Evolutionary conservation across 768 basidiomycete species (phyloP).

Genomic region (Erythrobasidium yunnanense): DNA sequence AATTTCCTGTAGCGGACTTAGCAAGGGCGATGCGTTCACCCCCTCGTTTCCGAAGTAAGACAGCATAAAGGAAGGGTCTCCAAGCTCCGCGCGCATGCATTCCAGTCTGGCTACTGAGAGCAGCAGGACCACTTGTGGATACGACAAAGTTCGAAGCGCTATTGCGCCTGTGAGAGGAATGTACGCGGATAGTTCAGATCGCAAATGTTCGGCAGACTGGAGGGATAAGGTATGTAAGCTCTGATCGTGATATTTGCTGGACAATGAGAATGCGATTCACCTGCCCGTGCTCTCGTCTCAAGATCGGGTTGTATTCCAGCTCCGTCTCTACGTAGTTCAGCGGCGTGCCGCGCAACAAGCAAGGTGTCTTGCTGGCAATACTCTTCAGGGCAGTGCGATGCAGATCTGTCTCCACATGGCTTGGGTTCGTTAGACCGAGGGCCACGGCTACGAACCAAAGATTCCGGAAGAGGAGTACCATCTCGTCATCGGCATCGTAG

Average conservation of each 20-base stretch:
- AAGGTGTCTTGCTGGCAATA: constrained; percentile 76
- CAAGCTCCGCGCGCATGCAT: constrained; percentile 66
- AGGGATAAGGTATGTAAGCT: constrained; percentile 38
- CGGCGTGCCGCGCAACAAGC: constrained; percentile 67
- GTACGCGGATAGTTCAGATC: constrained; percentile 50
- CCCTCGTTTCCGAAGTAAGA: constrained; percentile 80
- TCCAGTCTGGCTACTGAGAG: constrained; percentile 80
- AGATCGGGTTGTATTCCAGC: constrained; percentile 81
- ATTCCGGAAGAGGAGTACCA: constrained; percentile 72
- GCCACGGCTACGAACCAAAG: constrained; percentile 88
- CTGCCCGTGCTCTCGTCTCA: constrained; percentile 53
- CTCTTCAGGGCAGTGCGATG: constrained; percentile 61
- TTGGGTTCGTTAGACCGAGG: constrained; percentile 57
- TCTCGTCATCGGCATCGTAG: constrained; percentile 47
- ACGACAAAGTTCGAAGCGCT: constrained; percentile 62
- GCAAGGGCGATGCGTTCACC: constrained; percentile 62
- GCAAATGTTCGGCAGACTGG: constrained; percentile 63
- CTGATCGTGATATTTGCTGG: too few species aligned
- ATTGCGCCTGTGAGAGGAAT: constrained; percentile 56
- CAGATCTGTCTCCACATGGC: constrained; percentile 49
- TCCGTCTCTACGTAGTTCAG: constrained; percentile 75
- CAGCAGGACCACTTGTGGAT: constrained; percentile 75
- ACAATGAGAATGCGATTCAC: too few species aligned
- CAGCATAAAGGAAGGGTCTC: constrained; percentile 67
- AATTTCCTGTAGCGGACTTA: constrained; percentile 58